Conservation (phyloP, 345 rosid species). For the Rubroshorea leprosula region DNA sequence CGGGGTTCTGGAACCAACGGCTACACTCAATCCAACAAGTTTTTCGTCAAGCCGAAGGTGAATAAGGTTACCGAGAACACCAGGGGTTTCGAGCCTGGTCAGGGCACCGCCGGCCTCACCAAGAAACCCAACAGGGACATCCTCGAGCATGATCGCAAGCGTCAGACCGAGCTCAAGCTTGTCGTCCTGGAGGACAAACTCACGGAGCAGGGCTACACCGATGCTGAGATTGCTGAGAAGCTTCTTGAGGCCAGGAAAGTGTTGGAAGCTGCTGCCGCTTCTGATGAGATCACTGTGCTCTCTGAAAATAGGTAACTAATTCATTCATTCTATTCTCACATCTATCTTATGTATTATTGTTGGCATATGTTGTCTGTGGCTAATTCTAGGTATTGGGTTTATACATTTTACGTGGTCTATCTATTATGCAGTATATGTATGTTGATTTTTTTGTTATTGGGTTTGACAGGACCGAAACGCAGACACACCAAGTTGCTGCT, state of each 20-base stretch:
- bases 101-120: conserved; percentile 79
- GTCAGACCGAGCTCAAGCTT: conserved; percentile 88
- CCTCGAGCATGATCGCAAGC: conserved; percentile 87
- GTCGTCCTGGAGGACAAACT: conserved; percentile 77
- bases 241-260: conserved; percentile 65
- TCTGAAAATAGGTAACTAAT: conserved; percentile 29
- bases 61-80: conserved; percentile 52
- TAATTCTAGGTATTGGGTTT: background rate
- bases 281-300: conserved; percentile 20
- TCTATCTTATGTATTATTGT: too few species aligned
- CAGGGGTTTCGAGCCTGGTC: conserved; percentile 65
- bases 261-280: conserved; percentile 47
- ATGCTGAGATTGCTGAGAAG: conserved; percentile 74
- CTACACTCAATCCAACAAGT: conserved; percentile 78
- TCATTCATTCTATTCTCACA: too few species aligned
- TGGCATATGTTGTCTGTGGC: too few species aligned
- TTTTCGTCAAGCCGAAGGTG: conserved; percentile 69
- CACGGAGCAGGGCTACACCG: conserved; percentile 70
- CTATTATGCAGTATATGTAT: background rate
- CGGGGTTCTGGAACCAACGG: conserved; percentile 98
- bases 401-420: background rate
- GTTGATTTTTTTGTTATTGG: background rate
- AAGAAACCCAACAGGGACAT: conserved; percentile 80
- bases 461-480: conserved; percentile 54
- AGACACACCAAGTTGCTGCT: conserved; percentile 88